Percentiles rank a stretch among this genome's conserved stretches.
Evolutionary conservation across 2,329 filamentous ascomycete genomes (phyloP).

Genomic region (Celoporthe dispersa): DNA sequence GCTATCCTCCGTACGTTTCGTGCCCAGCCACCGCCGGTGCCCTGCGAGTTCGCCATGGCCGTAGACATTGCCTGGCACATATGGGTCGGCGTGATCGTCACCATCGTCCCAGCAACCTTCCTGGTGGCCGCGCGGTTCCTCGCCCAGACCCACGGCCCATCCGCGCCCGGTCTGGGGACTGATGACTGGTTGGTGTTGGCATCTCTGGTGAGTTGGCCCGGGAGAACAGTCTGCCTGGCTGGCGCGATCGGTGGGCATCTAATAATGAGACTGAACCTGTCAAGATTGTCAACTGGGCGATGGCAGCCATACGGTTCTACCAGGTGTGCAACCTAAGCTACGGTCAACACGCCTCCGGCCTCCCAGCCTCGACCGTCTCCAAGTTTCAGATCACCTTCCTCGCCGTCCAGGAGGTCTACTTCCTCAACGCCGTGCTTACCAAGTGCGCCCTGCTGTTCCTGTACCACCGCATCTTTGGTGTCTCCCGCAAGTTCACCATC

Average conservation of each 20-base stretch:
- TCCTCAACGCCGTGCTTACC: constrained; percentile 16
- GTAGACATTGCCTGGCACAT: constrained; percentile 16
- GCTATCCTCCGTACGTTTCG: not conserved
- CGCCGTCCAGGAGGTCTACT: constrained; percentile 15
- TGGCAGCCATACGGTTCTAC: constrained; percentile 19
- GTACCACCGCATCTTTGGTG: constrained; percentile 16
- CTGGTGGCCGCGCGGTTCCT: constrained; percentile 9
- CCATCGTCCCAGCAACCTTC: constrained; percentile 13
- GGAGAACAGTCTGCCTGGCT: too few relatives aligned
- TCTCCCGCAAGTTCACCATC: constrained; percentile 8
- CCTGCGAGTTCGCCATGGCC: not conserved
- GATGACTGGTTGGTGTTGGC: constrained; percentile 20
- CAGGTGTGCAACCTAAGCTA: constrained; percentile 3
- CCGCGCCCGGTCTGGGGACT: not conserved
- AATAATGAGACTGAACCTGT: too few relatives aligned
- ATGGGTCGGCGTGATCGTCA: constrained; percentile 11
- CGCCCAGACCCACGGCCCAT: constrained; percentile 1
- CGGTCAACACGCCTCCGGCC: constrained; percentile 9
- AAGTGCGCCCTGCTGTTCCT: constrained; percentile 8
- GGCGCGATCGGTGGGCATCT: too few relatives aligned
- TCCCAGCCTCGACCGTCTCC: not conserved
- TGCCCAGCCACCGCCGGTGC: not conserved
- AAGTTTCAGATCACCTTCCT: constrained; percentile 18
- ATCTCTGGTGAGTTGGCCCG: constrained; percentile 11
- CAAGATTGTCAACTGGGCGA: constrained; percentile 14